Percentiles rank a stretch among this genome's conserved stretches.
Evolutionary conservation across 108 stramenopile genomes (phyloP).

Genomic region (Cylindrotheca fusiformis): DNA sequence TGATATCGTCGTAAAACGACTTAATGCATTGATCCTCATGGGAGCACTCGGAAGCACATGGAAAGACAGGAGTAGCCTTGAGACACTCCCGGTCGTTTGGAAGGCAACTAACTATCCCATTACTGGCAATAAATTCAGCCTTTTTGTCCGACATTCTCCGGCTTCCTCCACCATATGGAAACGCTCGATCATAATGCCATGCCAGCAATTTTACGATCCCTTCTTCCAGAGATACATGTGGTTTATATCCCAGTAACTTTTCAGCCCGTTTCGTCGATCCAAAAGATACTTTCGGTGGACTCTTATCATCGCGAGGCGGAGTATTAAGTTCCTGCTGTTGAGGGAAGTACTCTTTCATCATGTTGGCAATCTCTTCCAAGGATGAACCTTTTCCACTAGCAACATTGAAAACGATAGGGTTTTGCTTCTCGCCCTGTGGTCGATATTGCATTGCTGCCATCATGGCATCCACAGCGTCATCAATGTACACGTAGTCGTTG

Average conservation of each 20-base stretch:
- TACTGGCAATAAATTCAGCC: slow-evolving; percentile 16
- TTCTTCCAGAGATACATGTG: slow-evolving; percentile 52
- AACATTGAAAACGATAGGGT: slow-evolving; percentile 76
- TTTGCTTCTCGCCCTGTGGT: slow-evolving; percentile 16
- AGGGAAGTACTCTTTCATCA: slow-evolving; percentile 51
- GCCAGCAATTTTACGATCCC: slow-evolving; percentile 61
- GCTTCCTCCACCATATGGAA: slow-evolving; percentile 47
- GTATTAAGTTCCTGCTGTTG: not conserved
- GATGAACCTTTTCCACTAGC: slow-evolving; percentile 60
- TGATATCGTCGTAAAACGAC: slow-evolving; percentile 67
- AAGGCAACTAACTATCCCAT: slow-evolving; percentile 50
- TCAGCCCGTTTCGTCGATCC: slow-evolving; percentile 61
- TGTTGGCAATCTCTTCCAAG: slow-evolving; percentile 36
- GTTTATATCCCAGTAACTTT: slow-evolving; percentile 54
- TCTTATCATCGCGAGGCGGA: not conserved
- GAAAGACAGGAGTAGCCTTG: slow-evolving; percentile 72
- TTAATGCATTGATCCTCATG: slow-evolving; percentile 54
- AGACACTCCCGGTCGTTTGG: slow-evolving; percentile 74
- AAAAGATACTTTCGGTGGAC: slow-evolving; percentile 11
- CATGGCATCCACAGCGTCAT: slow-evolving; percentile 86
- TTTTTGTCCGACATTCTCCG: slow-evolving; percentile 4
- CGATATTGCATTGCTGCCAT: slow-evolving; percentile 79
- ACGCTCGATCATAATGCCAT: slow-evolving; percentile 78
- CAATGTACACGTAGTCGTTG: slow-evolving; percentile 82
- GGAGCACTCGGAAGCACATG: slow-evolving; percentile 81